Base-by-base conservation (phyloP, 805 yeast genomes). In the Metschnikowia colocasiae region DNA sequence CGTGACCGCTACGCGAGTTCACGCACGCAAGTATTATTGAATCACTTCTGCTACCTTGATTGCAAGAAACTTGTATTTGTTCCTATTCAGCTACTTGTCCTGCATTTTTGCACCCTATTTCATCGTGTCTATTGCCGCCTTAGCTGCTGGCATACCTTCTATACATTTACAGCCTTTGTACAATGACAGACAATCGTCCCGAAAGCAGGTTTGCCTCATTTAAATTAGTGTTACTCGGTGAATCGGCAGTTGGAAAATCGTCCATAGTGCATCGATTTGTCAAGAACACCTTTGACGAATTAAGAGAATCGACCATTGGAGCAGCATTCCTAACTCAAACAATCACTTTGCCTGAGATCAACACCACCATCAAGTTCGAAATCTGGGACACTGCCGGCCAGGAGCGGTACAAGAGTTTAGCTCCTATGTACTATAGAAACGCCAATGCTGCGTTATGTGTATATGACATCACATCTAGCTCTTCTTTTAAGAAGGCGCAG, bases 301-400 rank as follows among this genome's bases (percentile, higher is more conserved):
- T 92, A 68, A 91, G 92, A 63, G 98, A 92, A 61, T 97, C 97
- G 19, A 92, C 99, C 2, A 92, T 92, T 57, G 99, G 99, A 13
- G 99, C 99, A 4, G 98, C 98, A 3, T 92, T 92, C 62, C 73
- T 92, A 48, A 92, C 99, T 32, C 98, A 92, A 64, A 82, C 95
- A 61, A 91, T 96, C 62, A 81, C 87, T 19, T 84, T 94, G 35
- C 57, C 61, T 87, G 94, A 42, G 85, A 83, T 51, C 79, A 85
- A 60, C 19, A 50, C 59, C 30, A 87, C 94, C 7, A 87, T 92
- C 61, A 92, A 94, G 67, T 90, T 88, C 64, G 96, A 87, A 63
- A 88, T 87, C 50, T 87, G 96, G 95, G 98, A 91, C 64, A 91
- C 98, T 12, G 98, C 98, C 2, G 99, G 99, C 18, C 98, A 92